These are phyloP conservation scores for Yamadazyma siamensis DNA, from an alignment of 1,139 yeast species.

Conservation along the genomic window DNA sequence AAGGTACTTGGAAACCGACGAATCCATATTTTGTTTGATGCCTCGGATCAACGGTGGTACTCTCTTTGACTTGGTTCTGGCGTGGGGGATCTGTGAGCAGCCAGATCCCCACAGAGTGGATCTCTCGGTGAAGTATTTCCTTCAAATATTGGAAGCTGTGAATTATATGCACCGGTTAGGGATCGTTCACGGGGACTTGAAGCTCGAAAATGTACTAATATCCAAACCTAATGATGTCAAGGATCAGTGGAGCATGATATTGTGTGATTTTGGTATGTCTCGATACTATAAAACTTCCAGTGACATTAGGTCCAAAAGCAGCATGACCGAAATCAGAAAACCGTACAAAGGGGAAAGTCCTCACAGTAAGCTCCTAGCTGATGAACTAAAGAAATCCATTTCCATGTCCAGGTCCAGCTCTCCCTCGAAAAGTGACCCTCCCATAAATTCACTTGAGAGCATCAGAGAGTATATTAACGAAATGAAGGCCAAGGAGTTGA, in stretches of 20 bases:
- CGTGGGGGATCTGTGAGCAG: constrained; percentile 50
- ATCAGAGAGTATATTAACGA: constrained; percentile 14
- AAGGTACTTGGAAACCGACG: constrained; percentile 57
- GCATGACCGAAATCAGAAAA: constrained; percentile 31
- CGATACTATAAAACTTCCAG: constrained; percentile 22
- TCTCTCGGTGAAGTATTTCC: constrained; percentile 30
- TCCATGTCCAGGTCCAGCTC: constrained; percentile 18
- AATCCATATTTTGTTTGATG: constrained; percentile 70
- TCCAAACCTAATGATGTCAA: constrained; percentile 27
- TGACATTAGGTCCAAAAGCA: constrained; percentile 46
- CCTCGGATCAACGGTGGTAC: constrained; percentile 78
- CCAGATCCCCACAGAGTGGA: constrained; percentile 19
- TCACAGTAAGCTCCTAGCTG: constrained; percentile 14
- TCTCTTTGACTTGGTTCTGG: constrained; percentile 67
- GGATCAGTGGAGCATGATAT: constrained; percentile 31
- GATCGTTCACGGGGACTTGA: constrained; percentile 85
- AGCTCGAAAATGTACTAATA: constrained; percentile 78
- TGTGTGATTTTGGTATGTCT: constrained; percentile 91
- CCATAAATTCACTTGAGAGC: constrained; percentile 13
- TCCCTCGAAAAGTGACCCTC: constrained; percentile 10
- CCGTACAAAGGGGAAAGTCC: constrained; percentile 34
- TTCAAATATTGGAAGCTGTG: constrained; percentile 62
- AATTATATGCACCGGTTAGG: constrained; percentile 67
- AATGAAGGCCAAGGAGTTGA: constrained; percentile 14
- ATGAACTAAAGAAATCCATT: constrained; percentile 13